phyloP scores from a whole-genome alignment of 1,284 basidiomycete genomes.

The Anthracocystis panici-leucophaei region DNA sequence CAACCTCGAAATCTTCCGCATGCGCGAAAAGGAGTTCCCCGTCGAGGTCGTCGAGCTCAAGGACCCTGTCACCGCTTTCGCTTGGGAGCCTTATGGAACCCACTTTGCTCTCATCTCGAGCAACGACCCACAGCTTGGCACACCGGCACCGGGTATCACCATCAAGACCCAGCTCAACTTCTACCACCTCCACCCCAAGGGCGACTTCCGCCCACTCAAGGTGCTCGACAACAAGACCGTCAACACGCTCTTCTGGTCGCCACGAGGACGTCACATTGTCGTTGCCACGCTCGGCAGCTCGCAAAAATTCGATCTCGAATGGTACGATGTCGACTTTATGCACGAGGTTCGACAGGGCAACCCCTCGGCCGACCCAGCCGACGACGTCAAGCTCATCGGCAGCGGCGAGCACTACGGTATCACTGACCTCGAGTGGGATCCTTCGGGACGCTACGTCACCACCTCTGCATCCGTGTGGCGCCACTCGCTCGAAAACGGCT shows the following conservation, averaged over 20 bases:
- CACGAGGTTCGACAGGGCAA: slow-evolving; percentile 74
- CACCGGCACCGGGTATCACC: slow-evolving; percentile 85
- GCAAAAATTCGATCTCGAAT: slow-evolving; percentile 96
- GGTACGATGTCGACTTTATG: slow-evolving; percentile 98
- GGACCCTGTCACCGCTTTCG: slow-evolving; percentile 96
- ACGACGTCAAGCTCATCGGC: slow-evolving; percentile 83
- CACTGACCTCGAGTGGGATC: slow-evolving; percentile 99
- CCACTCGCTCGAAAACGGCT: slow-evolving; percentile 95
- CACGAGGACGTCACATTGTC: slow-evolving; percentile 93
- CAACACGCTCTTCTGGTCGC: slow-evolving; percentile 98
- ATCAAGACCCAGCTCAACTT: slow-evolving; percentile 97
- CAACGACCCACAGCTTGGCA: slow-evolving; percentile 91
- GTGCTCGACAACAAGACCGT: slow-evolving; percentile 86
- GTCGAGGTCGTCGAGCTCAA: slow-evolving; percentile 98
- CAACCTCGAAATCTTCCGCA: slow-evolving; percentile 97
- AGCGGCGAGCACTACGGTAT: slow-evolving; percentile 97
- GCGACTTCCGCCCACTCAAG: slow-evolving; percentile 91
- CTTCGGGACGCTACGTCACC: slow-evolving; percentile 91
- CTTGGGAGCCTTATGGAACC: slow-evolving; percentile 97
- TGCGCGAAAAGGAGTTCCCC: slow-evolving; percentile 97
- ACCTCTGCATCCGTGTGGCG: slow-evolving; percentile 96
- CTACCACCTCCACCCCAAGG: slow-evolving; percentile 95
- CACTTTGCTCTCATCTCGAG: slow-evolving; percentile 96
- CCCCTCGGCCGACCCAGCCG: slow-evolving; percentile 76
- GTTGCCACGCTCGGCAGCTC: slow-evolving; percentile 94